Base-by-base conservation (phyloP, 1,284 basidiomycete species). In the Cryptococcus neoformans region DNA sequence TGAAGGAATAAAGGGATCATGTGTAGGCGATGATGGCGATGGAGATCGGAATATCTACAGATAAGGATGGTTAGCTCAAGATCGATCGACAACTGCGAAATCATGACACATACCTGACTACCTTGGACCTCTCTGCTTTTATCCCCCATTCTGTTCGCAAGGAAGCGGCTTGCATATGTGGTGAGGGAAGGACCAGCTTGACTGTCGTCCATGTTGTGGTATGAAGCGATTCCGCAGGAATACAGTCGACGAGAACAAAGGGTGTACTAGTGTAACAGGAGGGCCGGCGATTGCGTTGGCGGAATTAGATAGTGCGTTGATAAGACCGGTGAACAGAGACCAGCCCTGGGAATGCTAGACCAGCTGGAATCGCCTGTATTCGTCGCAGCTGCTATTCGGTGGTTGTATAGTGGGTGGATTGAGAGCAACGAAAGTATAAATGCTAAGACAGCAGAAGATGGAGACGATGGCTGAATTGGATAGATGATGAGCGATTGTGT, bases 1-100 rank as follows among this genome's bases (percentile, higher is more conserved):
- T 1, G 71, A 73, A 10, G 71, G 64, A 7, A 73, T 56, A 58
- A 76, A 76, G 6, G 74, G 74, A 56, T 76, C 72, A 41, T 70
- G 71, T 0, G 68, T 65, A 9, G 70, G 70, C 28, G 70, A 73
- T 4, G 62, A 58, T 1, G 70, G 72, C 14, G 69, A 70, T 11
- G 67, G 49, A 2, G 71, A 56, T n/a, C 69, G 64, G 57, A 75
- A 75, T 39, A 75, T 69, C 71, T 74, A 51, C 17, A 47, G 38
- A n/a, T 40, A 44, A 14, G 6, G 12, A 21, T 21, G 35, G 35
- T 48, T 6, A 48, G 56, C 34, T 28, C 28, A 28, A 28, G 28
- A 28, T 28, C 28, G 28, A 28, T 28, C 28, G 28, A 28, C 28
- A 28, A 28, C 28, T 11, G 35, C 8, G 34, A 38, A 45, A 46